Conservation (phyloP, 2,329 filamentous ascomycete genomes). For the Fusarium virguliforme region DNA sequence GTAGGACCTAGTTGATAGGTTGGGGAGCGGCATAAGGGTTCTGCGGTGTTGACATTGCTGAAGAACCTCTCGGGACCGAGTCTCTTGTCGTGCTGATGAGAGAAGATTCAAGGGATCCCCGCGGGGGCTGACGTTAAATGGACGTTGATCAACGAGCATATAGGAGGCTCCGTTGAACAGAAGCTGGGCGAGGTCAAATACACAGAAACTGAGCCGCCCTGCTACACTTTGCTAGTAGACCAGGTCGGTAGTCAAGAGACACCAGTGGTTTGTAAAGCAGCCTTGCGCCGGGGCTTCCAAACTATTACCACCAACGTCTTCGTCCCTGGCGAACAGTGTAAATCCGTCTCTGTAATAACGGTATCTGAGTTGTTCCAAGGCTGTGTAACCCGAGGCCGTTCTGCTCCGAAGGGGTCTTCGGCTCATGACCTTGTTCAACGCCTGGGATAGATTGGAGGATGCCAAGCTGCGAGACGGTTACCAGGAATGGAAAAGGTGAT, state of each 20-base stretch:
- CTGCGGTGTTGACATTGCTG: slow-evolving; percentile 69
- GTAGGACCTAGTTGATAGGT: slow-evolving; percentile 74
- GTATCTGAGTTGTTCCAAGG: slow-evolving; percentile 42
- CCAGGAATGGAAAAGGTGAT: slow-evolving; percentile 29
- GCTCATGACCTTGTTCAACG: slow-evolving; percentile 44
- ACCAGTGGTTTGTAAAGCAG: slow-evolving; percentile 45
- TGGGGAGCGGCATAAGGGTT: slow-evolving; percentile 74
- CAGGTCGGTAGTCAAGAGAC: slow-evolving; percentile 30
- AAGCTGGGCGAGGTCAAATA: slow-evolving; percentile 43
- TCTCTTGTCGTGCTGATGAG: slow-evolving; percentile 34
- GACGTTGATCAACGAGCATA: slow-evolving; percentile 48
- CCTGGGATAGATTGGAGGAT: slow-evolving; percentile 38
- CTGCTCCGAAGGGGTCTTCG: slow-evolving; percentile 42
- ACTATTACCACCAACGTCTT: slow-evolving; percentile 36
- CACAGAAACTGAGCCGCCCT: slow-evolving; percentile 34
- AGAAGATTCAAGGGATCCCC: slow-evolving; percentile 42
- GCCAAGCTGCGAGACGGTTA: slow-evolving; percentile 37
- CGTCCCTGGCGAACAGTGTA: slow-evolving; percentile 33
- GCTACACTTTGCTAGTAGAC: slow-evolving; percentile 33
- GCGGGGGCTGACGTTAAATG: slow-evolving; percentile 37
- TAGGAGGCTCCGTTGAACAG: slow-evolving; percentile 44
- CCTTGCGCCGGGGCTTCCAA: slow-evolving; percentile 37
- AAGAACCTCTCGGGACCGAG: slow-evolving; percentile 37
- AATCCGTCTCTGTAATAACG: slow-evolving; percentile 37
- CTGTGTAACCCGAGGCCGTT: slow-evolving; percentile 44